These are phyloP conservation scores for Vicia villosa DNA, from an alignment of 306 rosid genomes.

Conservation along the genomic window DNA sequence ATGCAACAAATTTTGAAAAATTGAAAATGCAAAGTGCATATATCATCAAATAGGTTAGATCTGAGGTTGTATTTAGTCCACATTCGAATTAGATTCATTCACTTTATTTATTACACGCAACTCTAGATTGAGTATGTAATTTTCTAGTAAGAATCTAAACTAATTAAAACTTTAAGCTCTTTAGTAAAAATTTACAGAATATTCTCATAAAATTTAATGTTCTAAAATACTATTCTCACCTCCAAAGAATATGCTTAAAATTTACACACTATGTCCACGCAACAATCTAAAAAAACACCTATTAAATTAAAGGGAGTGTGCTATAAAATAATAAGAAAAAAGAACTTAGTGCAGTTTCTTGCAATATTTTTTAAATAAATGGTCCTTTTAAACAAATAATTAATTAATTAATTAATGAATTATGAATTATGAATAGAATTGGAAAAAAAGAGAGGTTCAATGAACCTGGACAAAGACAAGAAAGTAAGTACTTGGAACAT, in stretches of 20 bases:
- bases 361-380: background rate
- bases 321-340: background rate
- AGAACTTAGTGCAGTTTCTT: background rate
- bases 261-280: background rate
- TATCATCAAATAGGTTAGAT: no score
- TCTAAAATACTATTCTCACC: background rate
- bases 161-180: background rate
- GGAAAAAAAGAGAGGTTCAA: conserved; percentile 27
- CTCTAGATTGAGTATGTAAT: background rate
- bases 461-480: conserved; percentile 54
- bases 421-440: background rate
- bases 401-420: background rate
- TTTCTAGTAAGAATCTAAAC: background rate
- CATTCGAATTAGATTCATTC: no score
- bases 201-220: background rate
- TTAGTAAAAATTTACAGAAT: background rate
- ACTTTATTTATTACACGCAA: no score
- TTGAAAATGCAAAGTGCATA: no score
- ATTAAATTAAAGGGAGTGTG: background rate
- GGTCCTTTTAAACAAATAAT: background rate
- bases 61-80: no score
- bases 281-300: background rate
- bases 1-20: no score
- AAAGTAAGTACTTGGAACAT: background rate
- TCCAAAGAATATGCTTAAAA: background rate